Evolutionary conservation across 352 stramenopile species (phyloP).

Genomic region (Sclerospora graminicola): DNA sequence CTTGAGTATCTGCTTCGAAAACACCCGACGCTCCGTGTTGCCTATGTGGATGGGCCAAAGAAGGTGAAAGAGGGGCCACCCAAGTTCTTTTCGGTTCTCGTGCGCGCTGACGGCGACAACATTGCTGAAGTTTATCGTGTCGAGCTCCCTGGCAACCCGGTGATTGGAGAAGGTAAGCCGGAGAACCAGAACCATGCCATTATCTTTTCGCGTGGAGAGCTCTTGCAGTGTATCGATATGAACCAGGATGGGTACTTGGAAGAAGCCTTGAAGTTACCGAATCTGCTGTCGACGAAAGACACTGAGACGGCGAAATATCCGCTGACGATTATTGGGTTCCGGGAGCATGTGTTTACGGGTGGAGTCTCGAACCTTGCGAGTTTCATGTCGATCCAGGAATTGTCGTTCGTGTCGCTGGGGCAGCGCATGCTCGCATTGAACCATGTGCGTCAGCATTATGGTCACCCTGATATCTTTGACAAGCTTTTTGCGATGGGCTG

Average conservation of each 20-base stretch:
- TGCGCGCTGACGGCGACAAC: conserved; percentile 56
- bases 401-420: conserved; percentile 76
- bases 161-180: conserved; percentile 82
- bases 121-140: conserved; percentile 79
- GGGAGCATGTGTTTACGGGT: conserved; percentile 80
- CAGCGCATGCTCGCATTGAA: conserved; percentile 75
- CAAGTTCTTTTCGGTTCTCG: conserved; percentile 79
- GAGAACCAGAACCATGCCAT: conserved; percentile 87
- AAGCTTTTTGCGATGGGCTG: conserved; percentile 79
- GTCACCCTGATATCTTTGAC: conserved; percentile 85
- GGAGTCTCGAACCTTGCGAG: conserved; percentile 76
- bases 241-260: conserved; percentile 84
- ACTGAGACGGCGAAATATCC: conserved; percentile 49
- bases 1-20: conserved; percentile 74
- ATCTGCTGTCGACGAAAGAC: conserved; percentile 79
- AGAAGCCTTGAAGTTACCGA: conserved; percentile 79
- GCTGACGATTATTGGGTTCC: conserved; percentile 81
- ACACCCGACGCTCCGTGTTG: conserved; percentile 62
- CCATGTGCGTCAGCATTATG: conserved; percentile 80
- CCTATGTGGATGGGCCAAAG: conserved; percentile 80
- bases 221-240: conserved; percentile 88
- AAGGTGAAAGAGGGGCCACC: conserved; percentile 81
- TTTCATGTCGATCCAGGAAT: conserved; percentile 84
- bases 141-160: conserved; percentile 73
- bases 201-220: conserved; percentile 78